These are phyloP conservation scores for Phytophthora sp. DNA, from an alignment of 352 stramenopile genomes.

Conservation along the genomic window DNA sequence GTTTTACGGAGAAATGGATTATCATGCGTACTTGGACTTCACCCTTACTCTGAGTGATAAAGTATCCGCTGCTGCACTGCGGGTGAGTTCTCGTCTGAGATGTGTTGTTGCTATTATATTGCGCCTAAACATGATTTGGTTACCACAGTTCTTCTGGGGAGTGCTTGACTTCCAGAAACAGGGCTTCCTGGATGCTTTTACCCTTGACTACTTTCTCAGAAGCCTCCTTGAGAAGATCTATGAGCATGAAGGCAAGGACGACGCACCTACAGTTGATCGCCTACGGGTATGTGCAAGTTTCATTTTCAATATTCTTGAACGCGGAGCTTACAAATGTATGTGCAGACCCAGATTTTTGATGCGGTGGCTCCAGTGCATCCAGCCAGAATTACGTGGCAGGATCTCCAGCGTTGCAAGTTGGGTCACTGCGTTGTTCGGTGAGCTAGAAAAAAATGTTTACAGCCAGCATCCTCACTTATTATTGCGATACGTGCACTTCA, in stretches of 20 bases:
- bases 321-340: too few species aligned
- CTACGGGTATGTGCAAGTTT: conserved; percentile 37
- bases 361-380: conserved; percentile 48
- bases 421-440: conserved; percentile 57
- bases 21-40: conserved; percentile 69
- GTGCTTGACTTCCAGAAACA: conserved; percentile 77
- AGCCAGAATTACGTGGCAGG: conserved; percentile 58
- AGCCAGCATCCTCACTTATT: background rate
- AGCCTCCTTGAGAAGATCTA: conserved; percentile 59
- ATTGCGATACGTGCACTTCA: conserved; percentile 2
- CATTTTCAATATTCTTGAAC: too few species aligned
- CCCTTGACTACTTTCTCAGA: conserved; percentile 66
- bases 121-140: background rate
- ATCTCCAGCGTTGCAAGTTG: conserved; percentile 59
- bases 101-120: background rate
- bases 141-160: conserved; percentile 66
- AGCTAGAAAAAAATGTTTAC: background rate
- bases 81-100: conserved; percentile 34
- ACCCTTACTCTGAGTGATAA: conserved; percentile 57
- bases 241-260: conserved; percentile 29
- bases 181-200: conserved; percentile 64
- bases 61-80: conserved; percentile 39
- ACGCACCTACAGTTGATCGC: conserved; percentile 30
- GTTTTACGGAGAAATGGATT: conserved; percentile 66
- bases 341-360: conserved; percentile 71